Percentiles rank a stretch among this genome's conserved stretches.
Evolutionary conservation across 352 stramenopile species (phyloP).

Genomic region (Pythium utonaiense): DNA sequence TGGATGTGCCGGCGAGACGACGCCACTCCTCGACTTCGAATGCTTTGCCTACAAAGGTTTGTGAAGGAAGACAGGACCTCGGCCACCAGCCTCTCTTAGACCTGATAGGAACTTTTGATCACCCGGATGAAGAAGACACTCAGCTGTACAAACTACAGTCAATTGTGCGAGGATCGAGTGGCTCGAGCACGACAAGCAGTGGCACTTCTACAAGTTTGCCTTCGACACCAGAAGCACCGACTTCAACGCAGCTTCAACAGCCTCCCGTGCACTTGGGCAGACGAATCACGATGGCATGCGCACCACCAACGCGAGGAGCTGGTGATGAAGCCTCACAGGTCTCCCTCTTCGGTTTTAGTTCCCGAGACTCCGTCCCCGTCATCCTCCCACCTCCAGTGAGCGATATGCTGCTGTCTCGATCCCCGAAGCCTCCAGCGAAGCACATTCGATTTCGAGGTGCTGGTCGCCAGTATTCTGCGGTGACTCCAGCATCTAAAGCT

Average conservation of each 20-base stretch:
- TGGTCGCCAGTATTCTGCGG: conserved; percentile 51
- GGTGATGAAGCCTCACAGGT: conserved; percentile 3
- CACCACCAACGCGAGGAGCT: neutral
- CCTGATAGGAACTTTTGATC: conserved; percentile 11
- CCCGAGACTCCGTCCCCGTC: conserved; percentile 20
- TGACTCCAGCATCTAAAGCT: conserved; percentile 28
- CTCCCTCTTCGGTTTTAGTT: conserved; percentile 21
- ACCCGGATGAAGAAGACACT: conserved; percentile 22
- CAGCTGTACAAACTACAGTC: conserved; percentile 20
- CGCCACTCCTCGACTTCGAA: neutral
- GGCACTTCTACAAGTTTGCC: neutral
- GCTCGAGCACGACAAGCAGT: neutral
- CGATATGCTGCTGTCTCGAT: conserved; percentile 30
- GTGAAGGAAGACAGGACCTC: neutral
- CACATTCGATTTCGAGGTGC: conserved; percentile 48
- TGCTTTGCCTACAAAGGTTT: neutral
- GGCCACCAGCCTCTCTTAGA: conserved; percentile 10
- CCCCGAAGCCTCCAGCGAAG: conserved; percentile 42
- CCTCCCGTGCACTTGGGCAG: neutral
- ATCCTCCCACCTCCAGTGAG: conserved; percentile 39
- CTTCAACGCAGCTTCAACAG: neutral
- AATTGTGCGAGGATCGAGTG: conserved; percentile 8
- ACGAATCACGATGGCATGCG: neutral
- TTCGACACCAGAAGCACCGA: neutral
- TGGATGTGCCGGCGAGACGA: neutral